Evolutionary conservation across 2,329 filamentous ascomycete species (phyloP).

Genomic region (Pseudogymnoascus sp.): DNA sequence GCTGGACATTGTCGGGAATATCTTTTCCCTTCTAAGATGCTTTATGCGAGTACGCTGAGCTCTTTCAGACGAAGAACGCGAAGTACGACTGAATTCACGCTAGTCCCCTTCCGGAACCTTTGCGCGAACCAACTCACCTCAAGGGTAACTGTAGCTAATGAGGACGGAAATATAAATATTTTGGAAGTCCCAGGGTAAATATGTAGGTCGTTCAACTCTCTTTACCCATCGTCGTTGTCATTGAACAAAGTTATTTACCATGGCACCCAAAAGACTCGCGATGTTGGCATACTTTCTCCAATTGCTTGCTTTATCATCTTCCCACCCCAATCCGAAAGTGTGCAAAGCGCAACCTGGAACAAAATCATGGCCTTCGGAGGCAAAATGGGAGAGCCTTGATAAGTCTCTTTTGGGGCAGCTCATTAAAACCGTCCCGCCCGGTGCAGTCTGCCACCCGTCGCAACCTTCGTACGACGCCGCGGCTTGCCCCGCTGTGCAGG

Average conservation of each 20-base stretch:
- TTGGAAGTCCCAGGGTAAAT: not conserved
- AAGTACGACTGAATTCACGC: not conserved
- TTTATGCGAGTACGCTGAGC: not conserved
- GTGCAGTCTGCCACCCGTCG: slow-evolving; percentile 37
- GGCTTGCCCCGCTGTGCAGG: slow-evolving; percentile 28
- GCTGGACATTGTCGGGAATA: not conserved
- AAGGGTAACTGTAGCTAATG: not conserved
- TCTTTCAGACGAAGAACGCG: not conserved
- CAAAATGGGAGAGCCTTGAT: slow-evolving; percentile 41
- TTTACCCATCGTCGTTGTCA: not conserved
- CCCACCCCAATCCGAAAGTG: not conserved
- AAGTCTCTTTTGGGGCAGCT: slow-evolving; percentile 36
- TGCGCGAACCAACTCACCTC: not conserved
- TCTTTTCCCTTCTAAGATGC: not conserved
- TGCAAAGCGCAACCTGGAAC: slow-evolving; percentile 44
- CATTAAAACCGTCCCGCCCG: slow-evolving; percentile 36
- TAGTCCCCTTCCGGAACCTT: not conserved
- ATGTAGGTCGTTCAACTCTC: not conserved
- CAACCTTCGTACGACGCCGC: slow-evolving; percentile 27
- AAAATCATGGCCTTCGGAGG: slow-evolving; percentile 39
- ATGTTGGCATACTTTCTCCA: not conserved
- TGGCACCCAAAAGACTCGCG: not conserved
- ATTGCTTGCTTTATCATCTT: not conserved
- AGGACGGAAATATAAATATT: not conserved
- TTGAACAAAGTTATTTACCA: not conserved